phyloP scores from a whole-genome alignment of 352 stramenopile species.

The Plasmopara viticola region DNA sequence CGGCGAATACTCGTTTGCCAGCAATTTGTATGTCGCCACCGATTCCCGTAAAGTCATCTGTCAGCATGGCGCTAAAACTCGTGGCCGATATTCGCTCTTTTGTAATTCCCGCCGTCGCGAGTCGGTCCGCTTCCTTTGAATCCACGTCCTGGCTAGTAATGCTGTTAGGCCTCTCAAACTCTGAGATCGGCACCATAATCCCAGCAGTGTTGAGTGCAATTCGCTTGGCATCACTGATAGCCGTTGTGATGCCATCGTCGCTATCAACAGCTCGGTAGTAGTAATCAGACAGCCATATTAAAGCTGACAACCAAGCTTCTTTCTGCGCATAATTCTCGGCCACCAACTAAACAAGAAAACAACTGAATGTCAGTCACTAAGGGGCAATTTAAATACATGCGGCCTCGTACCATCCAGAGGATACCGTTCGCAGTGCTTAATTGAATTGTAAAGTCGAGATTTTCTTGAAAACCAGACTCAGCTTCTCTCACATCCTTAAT shows the following conservation, averaged over 20 bases:
- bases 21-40: constrained; percentile 63
- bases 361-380: constrained; percentile 4
- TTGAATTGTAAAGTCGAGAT: constrained; percentile 82
- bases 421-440: constrained; percentile 65
- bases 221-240: constrained; percentile 30
- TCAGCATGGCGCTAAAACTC: constrained; percentile 19
- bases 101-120: constrained; percentile 21
- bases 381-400: not conserved
- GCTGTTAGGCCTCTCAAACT: constrained; percentile 34
- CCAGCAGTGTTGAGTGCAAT: constrained; percentile 38
- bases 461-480: constrained; percentile 73
- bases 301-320: constrained; percentile 75
- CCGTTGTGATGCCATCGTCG: constrained; percentile 16
- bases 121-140: constrained; percentile 20
- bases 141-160: constrained; percentile 22
- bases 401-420: constrained; percentile 67
- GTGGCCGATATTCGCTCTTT: constrained; percentile 28
- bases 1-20: constrained; percentile 54
- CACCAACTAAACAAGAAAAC: constrained; percentile 41
- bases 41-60: constrained; percentile 49
- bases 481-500: constrained; percentile 81
- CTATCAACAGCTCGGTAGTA: constrained; percentile 46
- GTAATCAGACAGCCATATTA: constrained; percentile 85
- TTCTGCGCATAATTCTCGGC: constrained; percentile 77
- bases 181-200: constrained; percentile 42